Evolutionary conservation across 73 alveolate species (phyloP).

Genomic region (Blepharisma japonicum): DNA sequence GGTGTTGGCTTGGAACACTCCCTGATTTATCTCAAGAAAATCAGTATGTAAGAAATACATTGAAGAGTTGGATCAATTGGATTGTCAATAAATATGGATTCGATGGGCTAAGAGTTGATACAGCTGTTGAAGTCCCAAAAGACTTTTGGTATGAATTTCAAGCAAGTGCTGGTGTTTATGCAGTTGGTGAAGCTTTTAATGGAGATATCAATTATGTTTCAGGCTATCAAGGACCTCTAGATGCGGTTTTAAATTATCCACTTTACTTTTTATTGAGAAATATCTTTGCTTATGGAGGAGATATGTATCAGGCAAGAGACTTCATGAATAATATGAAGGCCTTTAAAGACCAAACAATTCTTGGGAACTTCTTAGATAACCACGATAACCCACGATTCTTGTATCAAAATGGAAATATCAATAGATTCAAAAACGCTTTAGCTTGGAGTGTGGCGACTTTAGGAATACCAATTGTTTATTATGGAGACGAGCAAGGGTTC

Average conservation of each 20-base stretch:
- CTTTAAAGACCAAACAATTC: conserved; percentile 24
- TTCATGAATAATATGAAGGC: neutral
- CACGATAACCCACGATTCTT: conserved; percentile 95
- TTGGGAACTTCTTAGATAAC: conserved; percentile 63
- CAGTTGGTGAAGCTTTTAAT: conserved; percentile 83
- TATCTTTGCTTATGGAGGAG: conserved; percentile 50
- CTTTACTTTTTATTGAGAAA: conserved; percentile 70
- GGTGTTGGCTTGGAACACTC: conserved; percentile 84
- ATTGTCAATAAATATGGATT: conserved; percentile 60
- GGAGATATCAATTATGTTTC: conserved; percentile 60
- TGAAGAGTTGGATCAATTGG: conserved; percentile 73
- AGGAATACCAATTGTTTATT: conserved; percentile 95
- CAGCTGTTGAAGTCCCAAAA: conserved; percentile 76
- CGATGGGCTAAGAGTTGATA: conserved; percentile 94
- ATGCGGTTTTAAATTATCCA: conserved; percentile 90
- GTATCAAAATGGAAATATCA: conserved; percentile 38
- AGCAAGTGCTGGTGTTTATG: conserved; percentile 74
- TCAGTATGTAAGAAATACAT: conserved; percentile 56
- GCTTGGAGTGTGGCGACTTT: conserved; percentile 70
- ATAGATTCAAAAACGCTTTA: conserved; percentile 64
- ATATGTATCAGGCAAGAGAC: conserved; percentile 22
- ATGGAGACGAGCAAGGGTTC: conserved; percentile 94
- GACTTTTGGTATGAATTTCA: conserved; percentile 87
- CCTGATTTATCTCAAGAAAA: conserved; percentile 87
- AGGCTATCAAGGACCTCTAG: conserved; percentile 72